A percentile compares a stretch with the other conserved stretches of the same genome.
These are phyloP conservation scores for Climacium dendroides DNA, from an alignment of 225 moss, liverwort and hornwort genomes.

Conservation along the genomic window DNA sequence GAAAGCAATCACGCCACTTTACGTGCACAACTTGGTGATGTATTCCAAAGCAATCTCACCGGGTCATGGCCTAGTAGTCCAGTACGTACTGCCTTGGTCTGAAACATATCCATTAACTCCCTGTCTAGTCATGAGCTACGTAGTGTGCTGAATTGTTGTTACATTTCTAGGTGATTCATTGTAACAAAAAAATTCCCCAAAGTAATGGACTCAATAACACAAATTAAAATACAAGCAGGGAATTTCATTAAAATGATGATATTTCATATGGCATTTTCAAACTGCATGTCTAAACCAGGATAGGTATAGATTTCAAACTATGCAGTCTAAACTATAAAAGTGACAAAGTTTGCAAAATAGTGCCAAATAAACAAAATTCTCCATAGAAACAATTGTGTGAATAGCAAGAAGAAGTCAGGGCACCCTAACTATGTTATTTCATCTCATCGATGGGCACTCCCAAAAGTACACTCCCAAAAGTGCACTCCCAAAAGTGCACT, in stretches of 20 bases:
- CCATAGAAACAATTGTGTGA: background rate
- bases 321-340: no score
- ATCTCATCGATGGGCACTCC: no score
- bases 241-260: no score
- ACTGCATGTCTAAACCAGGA: no score
- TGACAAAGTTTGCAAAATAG: no score
- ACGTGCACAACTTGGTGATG: background rate
- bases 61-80: background rate
- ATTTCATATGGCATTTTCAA: no score
- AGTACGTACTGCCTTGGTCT: background rate
- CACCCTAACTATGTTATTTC: no score
- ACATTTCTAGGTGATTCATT: background rate
- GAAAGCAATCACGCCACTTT: background rate
- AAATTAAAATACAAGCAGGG: background rate
- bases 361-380: no score
- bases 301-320: no score
- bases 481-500: no score
- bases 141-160: background rate
- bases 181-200: background rate
- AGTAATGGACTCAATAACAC: background rate
- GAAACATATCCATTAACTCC: background rate
- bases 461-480: no score
- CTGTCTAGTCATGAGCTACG: background rate
- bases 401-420: background rate
- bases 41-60: background rate